Percentiles rank a stretch among this genome's conserved stretches.
Evolutionary conservation across 768 basidiomycete genomes (phyloP).

Genomic region (Boletellus ananiceps): DNA sequence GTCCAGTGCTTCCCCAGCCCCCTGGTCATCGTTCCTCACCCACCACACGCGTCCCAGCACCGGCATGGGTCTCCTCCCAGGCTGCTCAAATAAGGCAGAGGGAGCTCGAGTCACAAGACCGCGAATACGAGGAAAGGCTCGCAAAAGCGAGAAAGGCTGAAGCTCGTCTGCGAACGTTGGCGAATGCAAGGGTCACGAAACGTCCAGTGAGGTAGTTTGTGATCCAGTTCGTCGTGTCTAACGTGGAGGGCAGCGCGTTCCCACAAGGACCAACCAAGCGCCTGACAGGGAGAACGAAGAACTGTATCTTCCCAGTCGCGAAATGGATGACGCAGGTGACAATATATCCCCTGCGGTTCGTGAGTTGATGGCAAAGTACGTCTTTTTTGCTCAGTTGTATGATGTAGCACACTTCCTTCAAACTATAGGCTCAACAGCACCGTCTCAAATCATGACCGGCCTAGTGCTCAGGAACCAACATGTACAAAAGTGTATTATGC

Average conservation of each 20-base stretch:
- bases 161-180: slow-evolving; percentile 47
- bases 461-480: slow-evolving; percentile 41
- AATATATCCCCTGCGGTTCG: slow-evolving; percentile 76
- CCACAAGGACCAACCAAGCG: slow-evolving; percentile 11
- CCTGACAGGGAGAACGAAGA: slow-evolving; percentile 50
- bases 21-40: slow-evolving; percentile 23
- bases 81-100: slow-evolving; percentile 58
- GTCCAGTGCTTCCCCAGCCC: neutral
- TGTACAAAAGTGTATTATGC: slow-evolving; percentile 90
- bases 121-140: slow-evolving; percentile 59
- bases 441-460: slow-evolving; percentile 3
- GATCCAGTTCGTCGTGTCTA: neutral
- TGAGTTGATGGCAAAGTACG: slow-evolving; percentile 76
- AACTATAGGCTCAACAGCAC: slow-evolving; percentile 16
- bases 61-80: slow-evolving; percentile 75
- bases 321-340: slow-evolving; percentile 32
- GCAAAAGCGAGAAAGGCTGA: slow-evolving; percentile 60
- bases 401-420: neutral
- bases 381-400: neutral
- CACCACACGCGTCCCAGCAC: slow-evolving; percentile 35
- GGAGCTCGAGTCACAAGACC: slow-evolving; percentile 64
- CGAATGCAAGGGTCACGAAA: slow-evolving; percentile 56
- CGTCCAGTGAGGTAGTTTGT: slow-evolving; percentile 41
- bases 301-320: slow-evolving; percentile 65
- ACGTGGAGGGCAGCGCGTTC: slow-evolving; percentile 23